phyloP scores from a whole-genome alignment of 768 basidiomycete genomes.

The Suillus placidus region DNA sequence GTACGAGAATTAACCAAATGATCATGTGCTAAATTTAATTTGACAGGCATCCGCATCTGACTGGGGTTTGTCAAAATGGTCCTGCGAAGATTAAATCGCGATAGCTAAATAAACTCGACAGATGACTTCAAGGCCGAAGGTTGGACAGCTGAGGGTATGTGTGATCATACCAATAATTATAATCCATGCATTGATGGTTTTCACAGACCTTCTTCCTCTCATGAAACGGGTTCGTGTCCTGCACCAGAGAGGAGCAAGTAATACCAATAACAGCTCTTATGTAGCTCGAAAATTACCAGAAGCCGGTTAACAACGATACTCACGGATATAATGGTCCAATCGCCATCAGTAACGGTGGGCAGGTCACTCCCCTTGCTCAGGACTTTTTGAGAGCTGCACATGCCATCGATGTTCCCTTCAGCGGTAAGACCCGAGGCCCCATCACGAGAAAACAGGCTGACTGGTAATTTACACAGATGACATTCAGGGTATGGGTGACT shows the following conservation, averaged over 20 bases:
- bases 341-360: constrained; percentile 70
- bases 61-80: constrained; percentile 50
- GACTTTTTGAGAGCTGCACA: constrained; percentile 70
- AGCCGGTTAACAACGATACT: constrained; percentile 64
- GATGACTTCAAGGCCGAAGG: constrained; percentile 76
- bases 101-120: constrained; percentile 25
- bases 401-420: constrained; percentile 63
- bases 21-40: constrained; percentile 1
- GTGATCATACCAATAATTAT: neutral
- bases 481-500: constrained; percentile 48
- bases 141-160: constrained; percentile 63
- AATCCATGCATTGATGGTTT: constrained; percentile 1
- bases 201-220: constrained; percentile 63
- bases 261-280: neutral
- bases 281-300: constrained; percentile 77
- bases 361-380: constrained; percentile 62
- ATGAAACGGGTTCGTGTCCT: constrained; percentile 60
- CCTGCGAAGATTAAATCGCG: neutral
- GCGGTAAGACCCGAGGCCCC: constrained; percentile 44
- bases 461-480: constrained; percentile 46
- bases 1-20: constrained; percentile 12
- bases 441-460: constrained; percentile 1
- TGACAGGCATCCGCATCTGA: constrained; percentile 67
- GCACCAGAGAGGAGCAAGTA: neutral
- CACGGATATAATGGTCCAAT: constrained; percentile 78